phyloP scores from a whole-genome alignment of 192 early-diverging fungal species.

The Physocladia obscura region DNA sequence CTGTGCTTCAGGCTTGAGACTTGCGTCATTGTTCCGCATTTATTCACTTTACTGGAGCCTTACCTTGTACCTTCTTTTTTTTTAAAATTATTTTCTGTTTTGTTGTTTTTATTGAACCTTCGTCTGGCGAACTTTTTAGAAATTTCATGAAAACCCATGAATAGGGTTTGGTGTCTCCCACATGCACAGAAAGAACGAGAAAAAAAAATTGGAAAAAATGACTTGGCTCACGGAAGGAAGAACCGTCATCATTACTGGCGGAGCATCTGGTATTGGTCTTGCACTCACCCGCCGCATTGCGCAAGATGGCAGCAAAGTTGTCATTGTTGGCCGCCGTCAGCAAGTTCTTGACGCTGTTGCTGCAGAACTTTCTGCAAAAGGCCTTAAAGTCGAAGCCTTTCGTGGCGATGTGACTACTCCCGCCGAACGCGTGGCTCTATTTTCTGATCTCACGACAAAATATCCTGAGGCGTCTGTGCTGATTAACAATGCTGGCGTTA shows the following conservation, averaged over 20 bases:
- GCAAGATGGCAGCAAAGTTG: slow-evolving; percentile 21
- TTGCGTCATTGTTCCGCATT: no score
- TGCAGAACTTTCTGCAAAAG: not conserved
- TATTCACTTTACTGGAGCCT: no score
- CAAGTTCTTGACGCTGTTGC: slow-evolving; percentile 17
- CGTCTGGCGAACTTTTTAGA: no score
- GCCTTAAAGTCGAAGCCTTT: slow-evolving; percentile 9
- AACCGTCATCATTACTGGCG: slow-evolving; percentile 33
- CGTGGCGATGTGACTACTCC: slow-evolving; percentile 20
- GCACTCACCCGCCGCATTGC: slow-evolving; percentile 27
- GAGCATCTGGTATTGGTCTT: slow-evolving; percentile 33
- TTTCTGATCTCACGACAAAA: not conserved
- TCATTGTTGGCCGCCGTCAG: slow-evolving; percentile 27
- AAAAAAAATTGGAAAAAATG: no score
- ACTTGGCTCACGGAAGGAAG: no score
- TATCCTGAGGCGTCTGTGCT: slow-evolving; percentile 4
- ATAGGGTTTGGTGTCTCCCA: no score
- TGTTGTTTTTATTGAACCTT: no score
- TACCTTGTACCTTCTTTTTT: no score
- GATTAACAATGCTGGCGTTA: slow-evolving; percentile 28
- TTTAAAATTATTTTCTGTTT: no score
- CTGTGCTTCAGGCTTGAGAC: no score
- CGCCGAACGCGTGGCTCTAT: not conserved
- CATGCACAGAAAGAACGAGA: no score
- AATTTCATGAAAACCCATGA: no score